These are phyloP conservation scores for Berkeleyomyces rouxiae DNA, from an alignment of 2,329 filamentous ascomycete species.

Conservation along the genomic window DNA sequence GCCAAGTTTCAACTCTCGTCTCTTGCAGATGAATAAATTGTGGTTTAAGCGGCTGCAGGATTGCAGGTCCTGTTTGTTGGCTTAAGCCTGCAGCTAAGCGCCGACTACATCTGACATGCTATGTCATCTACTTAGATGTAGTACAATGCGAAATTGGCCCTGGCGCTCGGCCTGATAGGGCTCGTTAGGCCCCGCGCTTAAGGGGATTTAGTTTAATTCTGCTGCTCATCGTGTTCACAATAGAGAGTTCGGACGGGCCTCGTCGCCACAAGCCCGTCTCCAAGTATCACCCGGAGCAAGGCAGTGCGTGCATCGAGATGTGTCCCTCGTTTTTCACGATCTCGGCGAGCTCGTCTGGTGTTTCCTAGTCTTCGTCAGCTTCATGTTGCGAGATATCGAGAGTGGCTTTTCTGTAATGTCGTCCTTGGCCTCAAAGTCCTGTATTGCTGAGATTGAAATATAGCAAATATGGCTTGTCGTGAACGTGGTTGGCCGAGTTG, in stretches of 20 bases:
- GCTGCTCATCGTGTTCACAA: not conserved
- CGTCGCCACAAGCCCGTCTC: not conserved
- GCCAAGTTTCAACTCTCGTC: not conserved
- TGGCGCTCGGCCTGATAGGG: not conserved
- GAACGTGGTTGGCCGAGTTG: not conserved
- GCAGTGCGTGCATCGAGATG: not conserved
- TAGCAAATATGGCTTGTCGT: not conserved
- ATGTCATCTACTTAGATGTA: not conserved
- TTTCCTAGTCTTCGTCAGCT: too few species aligned
- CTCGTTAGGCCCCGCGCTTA: not conserved
- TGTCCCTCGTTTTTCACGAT: not conserved
- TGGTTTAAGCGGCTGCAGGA: not conserved
- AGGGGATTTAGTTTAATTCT: not conserved
- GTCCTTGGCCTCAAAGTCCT: not conserved
- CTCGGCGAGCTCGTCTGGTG: too few species aligned
- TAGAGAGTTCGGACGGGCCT: not conserved
- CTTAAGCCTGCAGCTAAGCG: not conserved
- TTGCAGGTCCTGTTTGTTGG: not conserved
- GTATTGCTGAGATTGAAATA: not conserved
- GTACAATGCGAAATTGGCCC: not conserved
- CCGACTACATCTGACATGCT: conserved; percentile 1
- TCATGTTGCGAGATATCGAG: too few species aligned
- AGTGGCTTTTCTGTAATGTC: too few species aligned
- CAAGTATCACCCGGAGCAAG: too few species aligned
- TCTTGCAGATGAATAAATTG: not conserved